phyloP scores from a whole-genome alignment of 805 yeast species.

The Lipomyces japonicus region DNA sequence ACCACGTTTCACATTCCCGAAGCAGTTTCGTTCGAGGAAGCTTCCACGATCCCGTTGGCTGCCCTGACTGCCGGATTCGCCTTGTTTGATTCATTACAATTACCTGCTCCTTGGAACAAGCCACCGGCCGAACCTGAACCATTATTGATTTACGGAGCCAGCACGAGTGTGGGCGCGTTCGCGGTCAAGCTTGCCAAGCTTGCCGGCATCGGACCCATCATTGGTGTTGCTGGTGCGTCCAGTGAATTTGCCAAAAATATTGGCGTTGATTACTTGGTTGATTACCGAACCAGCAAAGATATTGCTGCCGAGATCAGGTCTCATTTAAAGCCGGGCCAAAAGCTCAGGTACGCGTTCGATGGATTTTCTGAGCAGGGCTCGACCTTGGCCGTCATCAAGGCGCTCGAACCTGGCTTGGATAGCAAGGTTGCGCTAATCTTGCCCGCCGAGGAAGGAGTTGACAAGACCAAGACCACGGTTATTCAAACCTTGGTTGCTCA shows the following conservation, averaged over 20 bases:
- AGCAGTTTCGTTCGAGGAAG: conserved; percentile 19
- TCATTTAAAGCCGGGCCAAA: conserved; percentile 15
- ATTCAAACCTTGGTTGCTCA: conserved; percentile 3
- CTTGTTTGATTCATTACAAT: conserved; percentile 15
- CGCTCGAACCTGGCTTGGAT: conserved; percentile 12
- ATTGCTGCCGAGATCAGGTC: conserved; percentile 11
- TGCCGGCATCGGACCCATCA: conserved; percentile 24
- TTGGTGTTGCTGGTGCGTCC: conserved; percentile 23
- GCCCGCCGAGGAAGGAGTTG: conserved; percentile 3
- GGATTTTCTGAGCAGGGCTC: conserved; percentile 15
- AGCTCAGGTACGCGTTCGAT: conserved; percentile 16
- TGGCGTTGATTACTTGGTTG: conserved; percentile 21
- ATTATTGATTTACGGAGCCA: conserved; percentile 23
- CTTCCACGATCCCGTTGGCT: conserved; percentile 22
- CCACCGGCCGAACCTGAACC: conserved; percentile 19
- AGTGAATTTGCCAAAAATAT: conserved; percentile 9
- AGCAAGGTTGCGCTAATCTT: conserved; percentile 11
- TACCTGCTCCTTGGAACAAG: conserved; percentile 22
- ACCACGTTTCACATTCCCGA: conserved; percentile 21
- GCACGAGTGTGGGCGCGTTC: conserved; percentile 21
- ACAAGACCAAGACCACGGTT: conserved; percentile 1
- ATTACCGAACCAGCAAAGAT: conserved; percentile 13
- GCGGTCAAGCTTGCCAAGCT: conserved; percentile 21
- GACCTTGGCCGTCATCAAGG: conserved; percentile 2
- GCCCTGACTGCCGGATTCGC: conserved; percentile 19